Evolutionary conservation across 805 yeast genomes (phyloP).

Genomic region (Suhomyces sp.): DNA sequence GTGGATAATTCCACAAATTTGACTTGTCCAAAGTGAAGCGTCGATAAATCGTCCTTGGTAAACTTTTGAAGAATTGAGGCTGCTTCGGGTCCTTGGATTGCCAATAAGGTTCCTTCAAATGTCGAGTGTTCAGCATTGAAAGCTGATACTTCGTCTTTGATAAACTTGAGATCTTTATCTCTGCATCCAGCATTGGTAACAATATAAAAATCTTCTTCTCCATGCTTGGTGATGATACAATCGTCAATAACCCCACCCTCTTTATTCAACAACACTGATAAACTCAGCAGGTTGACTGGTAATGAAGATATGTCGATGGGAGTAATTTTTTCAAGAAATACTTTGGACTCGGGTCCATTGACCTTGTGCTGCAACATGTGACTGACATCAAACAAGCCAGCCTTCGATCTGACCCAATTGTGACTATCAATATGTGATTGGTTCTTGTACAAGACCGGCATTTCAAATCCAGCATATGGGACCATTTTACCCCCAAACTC

Average conservation of each 20-base stretch:
- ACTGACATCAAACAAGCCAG: constrained; percentile 93
- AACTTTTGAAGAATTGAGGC: constrained; percentile 61
- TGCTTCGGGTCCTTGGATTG: constrained; percentile 91
- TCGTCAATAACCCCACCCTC: constrained; percentile 87
- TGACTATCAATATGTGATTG: constrained; percentile 91
- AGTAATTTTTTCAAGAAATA: constrained; percentile 74
- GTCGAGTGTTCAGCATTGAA: constrained; percentile 39
- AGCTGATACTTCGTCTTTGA: constrained; percentile 48
- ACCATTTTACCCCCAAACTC: constrained; percentile 86
- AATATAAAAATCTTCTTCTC: constrained; percentile 68
- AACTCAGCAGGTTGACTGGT: constrained; percentile 58
- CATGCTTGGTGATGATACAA: constrained; percentile 87
- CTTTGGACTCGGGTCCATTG: constrained; percentile 63
- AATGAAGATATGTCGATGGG: constrained; percentile 76
- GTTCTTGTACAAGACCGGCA: constrained; percentile 88
- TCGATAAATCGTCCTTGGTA: constrained; percentile 55
- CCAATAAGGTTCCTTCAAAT: constrained; percentile 75
- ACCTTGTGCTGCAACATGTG: constrained; percentile 94
- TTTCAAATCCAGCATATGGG: constrained; percentile 92
- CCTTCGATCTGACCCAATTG: constrained; percentile 84
- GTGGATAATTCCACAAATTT: constrained; percentile 39
- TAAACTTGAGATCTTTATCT: constrained; percentile 69
- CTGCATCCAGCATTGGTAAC: constrained; percentile 97
- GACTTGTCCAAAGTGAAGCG: constrained; percentile 73
- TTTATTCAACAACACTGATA: constrained; percentile 72